Percentiles rank a stretch among this genome's conserved stretches.
Conservation (phyloP, 352 stramenopile species). For the Plasmopara halstedii region DNA sequence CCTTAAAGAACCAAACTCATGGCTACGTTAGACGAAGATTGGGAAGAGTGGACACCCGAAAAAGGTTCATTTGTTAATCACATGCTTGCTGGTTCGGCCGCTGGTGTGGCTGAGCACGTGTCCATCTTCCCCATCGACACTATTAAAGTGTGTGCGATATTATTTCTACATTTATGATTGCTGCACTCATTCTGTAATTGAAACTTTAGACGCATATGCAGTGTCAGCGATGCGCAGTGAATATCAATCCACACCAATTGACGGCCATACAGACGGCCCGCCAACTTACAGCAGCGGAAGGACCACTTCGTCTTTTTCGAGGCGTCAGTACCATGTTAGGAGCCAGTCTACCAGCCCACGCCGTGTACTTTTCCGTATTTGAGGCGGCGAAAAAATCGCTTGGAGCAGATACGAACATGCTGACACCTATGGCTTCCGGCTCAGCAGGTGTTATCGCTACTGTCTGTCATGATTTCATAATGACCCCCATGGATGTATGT, state of each 20-base stretch:
- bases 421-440: conserved; percentile 67
- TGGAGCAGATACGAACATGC: conserved; percentile 56
- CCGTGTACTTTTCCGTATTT: conserved; percentile 91
- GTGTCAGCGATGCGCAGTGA: conserved; percentile 76
- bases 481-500: conserved; percentile 96
- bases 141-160: conserved; percentile 45
- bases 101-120: conserved; percentile 95
- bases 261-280: conserved; percentile 56
- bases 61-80: conserved; percentile 93
- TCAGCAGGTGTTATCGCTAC: conserved; percentile 91
- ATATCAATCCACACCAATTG: conserved; percentile 45
- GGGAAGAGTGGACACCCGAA: conserved; percentile 91
- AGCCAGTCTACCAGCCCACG: conserved; percentile 96
- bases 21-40: conserved; percentile 72
- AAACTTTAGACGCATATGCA: conserved; percentile 92
- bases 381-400: conserved; percentile 83
- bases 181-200: not conserved
- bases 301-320: conserved; percentile 88
- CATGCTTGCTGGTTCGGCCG: conserved; percentile 91
- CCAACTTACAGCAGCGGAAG: conserved; percentile 59
- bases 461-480: conserved; percentile 96
- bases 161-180: not conserved
- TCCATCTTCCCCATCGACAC: conserved; percentile 95
- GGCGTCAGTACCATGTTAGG: conserved; percentile 97
- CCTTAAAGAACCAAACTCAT: conserved; percentile 6